Evolutionary conservation across 805 yeast genomes (phyloP).

Genomic region (Sugiyamaella smithiae): DNA sequence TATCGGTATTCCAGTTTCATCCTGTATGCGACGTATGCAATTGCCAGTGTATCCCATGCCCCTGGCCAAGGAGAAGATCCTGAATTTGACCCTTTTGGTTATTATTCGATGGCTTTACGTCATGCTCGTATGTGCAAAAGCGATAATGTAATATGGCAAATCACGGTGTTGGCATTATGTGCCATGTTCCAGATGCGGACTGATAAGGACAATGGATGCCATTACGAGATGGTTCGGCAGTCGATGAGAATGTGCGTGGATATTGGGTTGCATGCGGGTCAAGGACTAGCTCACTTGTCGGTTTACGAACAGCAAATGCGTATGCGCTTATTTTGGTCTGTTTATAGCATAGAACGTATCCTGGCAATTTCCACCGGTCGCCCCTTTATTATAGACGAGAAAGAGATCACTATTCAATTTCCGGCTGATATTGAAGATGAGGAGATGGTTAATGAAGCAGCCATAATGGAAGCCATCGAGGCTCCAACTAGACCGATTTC

Average conservation of each 20-base stretch:
- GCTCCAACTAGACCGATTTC: slow-evolving; percentile 20
- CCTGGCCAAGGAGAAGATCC: slow-evolving; percentile 9
- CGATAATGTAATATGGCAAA: slow-evolving; percentile 41
- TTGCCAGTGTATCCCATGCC: slow-evolving; percentile 13
- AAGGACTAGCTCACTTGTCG: slow-evolving; percentile 19
- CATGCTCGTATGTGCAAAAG: slow-evolving; percentile 48
- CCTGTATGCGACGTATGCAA: slow-evolving; percentile 22
- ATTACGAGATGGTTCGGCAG: slow-evolving; percentile 53
- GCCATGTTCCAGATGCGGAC: slow-evolving; percentile 58
- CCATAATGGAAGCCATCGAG: slow-evolving; percentile 6
- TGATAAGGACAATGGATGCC: slow-evolving; percentile 55
- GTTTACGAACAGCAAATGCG: slow-evolving; percentile 37
- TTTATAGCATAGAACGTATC: slow-evolving; percentile 58
- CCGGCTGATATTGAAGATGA: slow-evolving; percentile 24
- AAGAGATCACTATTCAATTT: slow-evolving; percentile 36
- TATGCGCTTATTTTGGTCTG: slow-evolving; percentile 62
- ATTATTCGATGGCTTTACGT: slow-evolving; percentile 58
- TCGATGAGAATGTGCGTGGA: slow-evolving; percentile 46
- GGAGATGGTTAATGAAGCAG: slow-evolving; percentile 17
- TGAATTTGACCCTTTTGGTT: slow-evolving; percentile 39
- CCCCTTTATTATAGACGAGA: slow-evolving; percentile 52
- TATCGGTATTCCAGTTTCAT: slow-evolving; percentile 22
- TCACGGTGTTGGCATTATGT: slow-evolving; percentile 52
- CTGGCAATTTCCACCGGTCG: slow-evolving; percentile 61
- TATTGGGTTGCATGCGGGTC: slow-evolving; percentile 22